Base-by-base conservation (phyloP, 2,329 filamentous ascomycete genomes). In the Aspergillus sp. region DNA sequence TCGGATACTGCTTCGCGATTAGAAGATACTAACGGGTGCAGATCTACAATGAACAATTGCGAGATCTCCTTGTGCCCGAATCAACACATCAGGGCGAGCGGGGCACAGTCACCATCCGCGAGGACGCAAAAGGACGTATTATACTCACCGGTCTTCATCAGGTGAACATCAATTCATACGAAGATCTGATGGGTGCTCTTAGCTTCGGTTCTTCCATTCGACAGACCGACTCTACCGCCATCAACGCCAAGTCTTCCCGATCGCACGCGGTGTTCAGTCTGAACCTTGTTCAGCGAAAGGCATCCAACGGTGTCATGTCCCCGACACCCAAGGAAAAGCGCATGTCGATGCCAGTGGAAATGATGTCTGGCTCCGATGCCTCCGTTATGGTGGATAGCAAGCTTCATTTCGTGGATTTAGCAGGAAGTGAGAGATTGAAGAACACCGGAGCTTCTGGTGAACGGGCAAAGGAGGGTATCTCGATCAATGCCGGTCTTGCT, bases 251-350 rank as follows among this genome's bases (percentile, higher is more conserved):
- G 73, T 99, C 95, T 0, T 99, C 95, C 10, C 92, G 95, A 65
- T 99, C 95, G 1, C 95, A 99, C 75, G 95, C 95, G 36, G 93
- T 99, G 30, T 98, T 99, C 78, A 97, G 92, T 73, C 81, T 99
- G 63, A 98, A 98, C 70, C 84, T 99, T 7, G 84, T 98, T 7
- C 71, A 97, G 79, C 90, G 90, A 70, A 95, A 91, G 77, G 59
- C 80, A 76, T 53, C 59, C 1, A 65, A 58, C 17, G 65, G 69
- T n/a, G 63, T 70, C 1, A 78, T 83, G 3, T 81, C 86, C n/a
- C 82, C 82, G 10, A 82, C 86, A 15, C 82, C 82, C 11, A 82
- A 84, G 30, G 92, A 97, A 65, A 97, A 96, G 79, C 89, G 94
- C 62, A 87, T 90, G 67, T 98, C 95, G 0, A 88, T 96, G 65